phyloP scores from a whole-genome alignment of 1,284 basidiomycete species.

The Wolfiporia cocos region DNA sequence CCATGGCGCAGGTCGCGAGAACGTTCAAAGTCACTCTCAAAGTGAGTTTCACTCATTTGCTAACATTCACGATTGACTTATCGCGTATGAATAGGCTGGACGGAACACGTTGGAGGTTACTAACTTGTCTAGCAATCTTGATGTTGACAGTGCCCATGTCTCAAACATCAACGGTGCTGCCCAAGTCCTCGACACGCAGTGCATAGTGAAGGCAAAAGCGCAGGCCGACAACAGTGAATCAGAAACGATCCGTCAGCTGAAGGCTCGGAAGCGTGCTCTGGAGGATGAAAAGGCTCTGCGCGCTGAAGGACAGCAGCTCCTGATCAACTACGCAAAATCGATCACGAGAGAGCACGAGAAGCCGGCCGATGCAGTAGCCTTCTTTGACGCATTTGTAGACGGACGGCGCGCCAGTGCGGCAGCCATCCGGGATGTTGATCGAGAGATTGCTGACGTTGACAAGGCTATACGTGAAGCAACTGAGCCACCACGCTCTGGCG shows the following conservation, averaged over 20 bases:
- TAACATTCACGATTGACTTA: neutral
- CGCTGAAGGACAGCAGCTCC: conserved; percentile 33
- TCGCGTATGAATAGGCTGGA: neutral
- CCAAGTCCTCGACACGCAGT: neutral
- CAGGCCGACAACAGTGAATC: conserved; percentile 3
- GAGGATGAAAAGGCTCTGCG: conserved; percentile 31
- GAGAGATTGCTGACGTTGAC: conserved; percentile 32
- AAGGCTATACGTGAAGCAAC: conserved; percentile 25
- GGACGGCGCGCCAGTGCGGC: conserved; percentile 31
- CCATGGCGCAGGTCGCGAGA: conserved; percentile 30
- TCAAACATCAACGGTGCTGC: neutral
- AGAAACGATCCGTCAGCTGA: conserved; percentile 29
- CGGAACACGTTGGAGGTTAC: too few species aligned
- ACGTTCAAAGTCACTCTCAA: conserved; percentile 26
- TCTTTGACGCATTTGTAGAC: conserved; percentile 37
- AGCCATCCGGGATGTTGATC: conserved; percentile 32
- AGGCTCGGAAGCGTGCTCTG: conserved; percentile 28
- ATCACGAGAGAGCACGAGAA: conserved; percentile 37
- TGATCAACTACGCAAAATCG: conserved; percentile 37
- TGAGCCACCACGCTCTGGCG: conserved; percentile 7
- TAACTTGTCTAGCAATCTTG: too few species aligned
- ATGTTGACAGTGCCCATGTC: neutral
- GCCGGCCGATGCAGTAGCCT: conserved; percentile 30
- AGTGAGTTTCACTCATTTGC: neutral
- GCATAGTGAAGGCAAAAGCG: neutral